Evolutionary conservation across 495 filamentous ascomycete species (phyloP).

Genomic region (Tricharina praecox): DNA sequence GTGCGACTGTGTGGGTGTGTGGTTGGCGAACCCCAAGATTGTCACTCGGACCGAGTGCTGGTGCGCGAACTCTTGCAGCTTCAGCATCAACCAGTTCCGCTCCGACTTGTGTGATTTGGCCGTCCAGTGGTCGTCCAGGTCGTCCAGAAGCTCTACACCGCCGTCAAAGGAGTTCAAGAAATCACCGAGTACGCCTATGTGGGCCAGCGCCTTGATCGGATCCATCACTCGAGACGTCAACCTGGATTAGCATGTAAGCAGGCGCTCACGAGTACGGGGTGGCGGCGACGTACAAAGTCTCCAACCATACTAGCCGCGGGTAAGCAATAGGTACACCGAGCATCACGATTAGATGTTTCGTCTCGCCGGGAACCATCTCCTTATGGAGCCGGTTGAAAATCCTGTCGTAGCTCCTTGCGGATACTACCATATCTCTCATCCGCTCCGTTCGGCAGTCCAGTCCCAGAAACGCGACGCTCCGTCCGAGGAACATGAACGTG

Average conservation of each 20-base stretch:
- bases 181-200: conserved; percentile 60
- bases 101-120: conserved; percentile 84
- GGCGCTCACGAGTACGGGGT: neutral
- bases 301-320: conserved; percentile 63
- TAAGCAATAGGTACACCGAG: conserved; percentile 83
- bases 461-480: conserved; percentile 62
- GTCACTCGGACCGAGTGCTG: conserved; percentile 86
- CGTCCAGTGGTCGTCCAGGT: conserved; percentile 91
- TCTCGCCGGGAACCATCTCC: conserved; percentile 68
- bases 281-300: conserved; percentile 40
- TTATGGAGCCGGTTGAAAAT: conserved; percentile 67
- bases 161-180: conserved; percentile 82
- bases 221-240: conserved; percentile 72
- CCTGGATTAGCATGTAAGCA: conserved; percentile 30
- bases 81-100: conserved; percentile 66
- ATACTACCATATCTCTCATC: conserved; percentile 62
- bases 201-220: conserved; percentile 73
- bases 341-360: conserved; percentile 75
- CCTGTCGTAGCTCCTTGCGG: conserved; percentile 60
- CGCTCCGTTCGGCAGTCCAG: conserved; percentile 86
- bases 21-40: conserved; percentile 46
- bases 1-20: no score
- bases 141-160: conserved; percentile 83
- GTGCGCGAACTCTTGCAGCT: conserved; percentile 75
- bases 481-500: conserved; percentile 68